These are phyloP conservation scores for Tetraselmis chui DNA, from an alignment of 139 green algal species.

Conservation along the genomic window DNA sequence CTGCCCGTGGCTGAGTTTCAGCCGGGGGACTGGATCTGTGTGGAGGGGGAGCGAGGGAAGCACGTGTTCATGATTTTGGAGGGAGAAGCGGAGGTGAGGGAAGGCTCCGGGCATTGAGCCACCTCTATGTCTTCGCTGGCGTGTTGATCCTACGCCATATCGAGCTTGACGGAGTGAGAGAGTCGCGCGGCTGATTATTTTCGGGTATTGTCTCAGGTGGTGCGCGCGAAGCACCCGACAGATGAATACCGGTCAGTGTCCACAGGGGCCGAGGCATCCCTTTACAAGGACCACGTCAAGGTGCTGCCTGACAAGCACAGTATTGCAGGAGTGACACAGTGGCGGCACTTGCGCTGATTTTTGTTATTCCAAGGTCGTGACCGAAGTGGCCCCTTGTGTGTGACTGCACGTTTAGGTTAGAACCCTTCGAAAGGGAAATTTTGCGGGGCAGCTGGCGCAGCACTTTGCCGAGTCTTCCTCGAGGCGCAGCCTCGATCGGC, in stretches of 20 bases:
- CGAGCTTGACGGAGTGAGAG: too few relatives aligned
- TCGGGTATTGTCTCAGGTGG: too few relatives aligned
- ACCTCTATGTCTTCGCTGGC: too few relatives aligned
- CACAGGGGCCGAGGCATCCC: neutral
- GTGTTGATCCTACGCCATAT: too few relatives aligned
- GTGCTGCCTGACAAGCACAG: too few relatives aligned
- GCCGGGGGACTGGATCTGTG: neutral
- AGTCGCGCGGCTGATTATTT: too few relatives aligned
- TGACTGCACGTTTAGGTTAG: neutral
- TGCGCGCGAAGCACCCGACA: neutral
- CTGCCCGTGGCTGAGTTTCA: neutral
- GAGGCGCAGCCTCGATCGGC: neutral
- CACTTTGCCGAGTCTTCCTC: neutral
- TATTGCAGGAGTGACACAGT: too few relatives aligned
- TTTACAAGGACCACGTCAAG: neutral
- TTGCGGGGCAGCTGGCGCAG: neutral
- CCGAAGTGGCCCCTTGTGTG: too few relatives aligned
- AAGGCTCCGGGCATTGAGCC: too few relatives aligned
- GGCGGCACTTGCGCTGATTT: too few relatives aligned
- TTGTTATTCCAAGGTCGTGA: too few relatives aligned
- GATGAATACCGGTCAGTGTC: neutral
- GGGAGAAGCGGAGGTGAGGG: neutral
- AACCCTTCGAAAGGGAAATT: neutral
- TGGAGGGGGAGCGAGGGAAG: neutral
- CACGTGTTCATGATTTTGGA: neutral